Conservation (phyloP, 208 protist species). For the Acanthamoeba rhysodes region DNA sequence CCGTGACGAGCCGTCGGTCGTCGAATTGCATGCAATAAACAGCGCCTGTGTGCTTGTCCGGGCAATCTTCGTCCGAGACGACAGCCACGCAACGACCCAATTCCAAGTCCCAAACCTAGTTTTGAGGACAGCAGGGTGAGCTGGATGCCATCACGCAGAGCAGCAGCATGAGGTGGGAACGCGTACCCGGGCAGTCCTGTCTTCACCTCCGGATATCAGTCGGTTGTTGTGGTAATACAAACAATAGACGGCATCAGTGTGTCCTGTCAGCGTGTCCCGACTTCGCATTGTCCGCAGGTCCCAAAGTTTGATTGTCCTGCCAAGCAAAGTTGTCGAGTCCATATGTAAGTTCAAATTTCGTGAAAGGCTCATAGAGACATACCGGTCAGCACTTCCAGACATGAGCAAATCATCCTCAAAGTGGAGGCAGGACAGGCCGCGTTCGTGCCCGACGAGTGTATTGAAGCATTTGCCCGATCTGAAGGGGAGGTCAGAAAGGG, state of each 20-base stretch:
- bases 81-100: slow-evolving; percentile 9
- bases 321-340: background rate
- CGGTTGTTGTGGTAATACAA: slow-evolving; percentile 65
- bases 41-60: slow-evolving; percentile 55
- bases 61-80: slow-evolving; percentile 1
- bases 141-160: too few species aligned
- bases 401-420: slow-evolving; percentile 40
- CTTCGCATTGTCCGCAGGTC: slow-evolving; percentile 19
- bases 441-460: slow-evolving; percentile 37
- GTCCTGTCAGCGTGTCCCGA: background rate
- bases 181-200: slow-evolving; percentile 37
- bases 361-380: background rate
- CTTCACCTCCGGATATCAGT: slow-evolving; percentile 52
- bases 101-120: slow-evolving; percentile 47
- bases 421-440: slow-evolving; percentile 54
- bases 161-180: too few species aligned
- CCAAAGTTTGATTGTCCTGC: slow-evolving; percentile 60
- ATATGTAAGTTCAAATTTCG: background rate
- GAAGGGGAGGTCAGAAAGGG: background rate
- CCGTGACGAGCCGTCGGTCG: slow-evolving; percentile 52
- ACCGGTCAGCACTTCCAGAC: slow-evolving; percentile 26
- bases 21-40: slow-evolving; percentile 62
- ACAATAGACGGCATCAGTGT: slow-evolving; percentile 59
- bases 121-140: background rate
- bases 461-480: slow-evolving; percentile 65